Base-by-base conservation (phyloP, 1,139 yeast genomes). In the Diutina ranongensis region DNA sequence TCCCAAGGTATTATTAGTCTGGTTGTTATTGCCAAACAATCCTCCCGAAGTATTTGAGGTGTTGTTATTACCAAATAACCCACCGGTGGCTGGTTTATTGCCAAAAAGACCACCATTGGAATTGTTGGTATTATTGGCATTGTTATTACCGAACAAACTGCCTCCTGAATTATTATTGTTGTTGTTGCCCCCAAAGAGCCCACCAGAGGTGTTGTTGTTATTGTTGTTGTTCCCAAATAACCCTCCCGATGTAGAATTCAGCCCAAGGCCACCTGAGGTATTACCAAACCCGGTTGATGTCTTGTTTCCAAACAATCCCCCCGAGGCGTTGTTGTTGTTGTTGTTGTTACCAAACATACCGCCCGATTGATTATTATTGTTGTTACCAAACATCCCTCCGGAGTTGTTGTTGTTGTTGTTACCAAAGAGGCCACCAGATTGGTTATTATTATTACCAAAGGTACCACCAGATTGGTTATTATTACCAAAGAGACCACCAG, bases 1-100 rank as follows among this genome's bases (percentile, higher is more conserved):
- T n/a, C n/a, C n/a, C n/a, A n/a, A n/a, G n/a, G n/a, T n/a, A 28
- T 50, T 50, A 38, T 48, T 48, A 38, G 52, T 51, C 44, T 45
- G 45, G 40, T 48, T 47, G 45, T 27, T 31, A 35, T 21, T 27
- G 18, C 38, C 44, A 27, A 35, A 28, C 9, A 36, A 18, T 19
- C 46, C 46, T 10, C 42, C 42, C 2, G 31, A 16, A 10, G 25
- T 31, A 22, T 16, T 18, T 12, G 20, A 10, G 40, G 5, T 10
- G 40, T 20, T 22, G 38, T 32, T 42, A 28, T 42, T 42, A 25
- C 45, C 45, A 33, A 42, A 42, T 18, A 42, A 33, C 10, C 45
- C 45, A 2, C 45, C 45, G 7, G 28, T 7, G 9, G 27, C 16
- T 4, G 27, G 18, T 31, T 10, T 40, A n/a, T 21, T 36, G 31